Base-by-base conservation (phyloP, 1,284 basidiomycete species). In the Austroboletus olivaceoglutinosus region DNA sequence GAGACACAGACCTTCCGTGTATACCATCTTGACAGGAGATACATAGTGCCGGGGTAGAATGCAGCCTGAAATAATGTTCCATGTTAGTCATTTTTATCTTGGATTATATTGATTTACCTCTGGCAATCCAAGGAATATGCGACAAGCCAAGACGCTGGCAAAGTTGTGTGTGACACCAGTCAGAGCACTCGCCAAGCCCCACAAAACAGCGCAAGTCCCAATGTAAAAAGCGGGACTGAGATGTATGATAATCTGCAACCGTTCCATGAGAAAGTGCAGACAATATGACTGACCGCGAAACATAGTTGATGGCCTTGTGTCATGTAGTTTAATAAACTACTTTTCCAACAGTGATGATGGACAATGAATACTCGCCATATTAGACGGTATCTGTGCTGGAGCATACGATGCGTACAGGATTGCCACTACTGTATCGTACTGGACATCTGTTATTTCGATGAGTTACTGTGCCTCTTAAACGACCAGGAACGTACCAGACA, bases 81-180 rank as follows among this genome's bases (percentile, higher is more conserved):
- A 34, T 25, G 18, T 50, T 18, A 49, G 43, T 21, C 18, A 21
- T 9, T 11, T 25, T 36, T 9, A 39, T 43, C 23, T 31, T 23
- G 18, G 7, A 8, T 30, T 41, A n/a, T 7, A 40, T 27, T 21
- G 23, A n/a, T 54, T 19, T 44, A 75, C 76, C 63, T 86, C 70
- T 78, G 83, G 82, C 13, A 86, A 57, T 10, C 83, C 83, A 47
- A 86, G 78, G 58, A 82, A 83, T 12, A 85, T 62, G 12, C 83
- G 76, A 51, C 81, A 83, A 0, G 72, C 69, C n/a, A 84, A 47
- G 31, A 86, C 80, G 4, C 82, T 81, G 21, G 70, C 68, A 50
- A 79, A 83, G 57, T 75, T 78, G 25, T 72, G 72, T 0, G 83
- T 81, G 9, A 81, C 63, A 5, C 82, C 83, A 12, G 83, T 86